Evolutionary conservation across 2,329 filamentous ascomycete genomes (phyloP), one percentile per base, ranked within the genome.

Genomic region (Sporothrix globosa): DNA sequence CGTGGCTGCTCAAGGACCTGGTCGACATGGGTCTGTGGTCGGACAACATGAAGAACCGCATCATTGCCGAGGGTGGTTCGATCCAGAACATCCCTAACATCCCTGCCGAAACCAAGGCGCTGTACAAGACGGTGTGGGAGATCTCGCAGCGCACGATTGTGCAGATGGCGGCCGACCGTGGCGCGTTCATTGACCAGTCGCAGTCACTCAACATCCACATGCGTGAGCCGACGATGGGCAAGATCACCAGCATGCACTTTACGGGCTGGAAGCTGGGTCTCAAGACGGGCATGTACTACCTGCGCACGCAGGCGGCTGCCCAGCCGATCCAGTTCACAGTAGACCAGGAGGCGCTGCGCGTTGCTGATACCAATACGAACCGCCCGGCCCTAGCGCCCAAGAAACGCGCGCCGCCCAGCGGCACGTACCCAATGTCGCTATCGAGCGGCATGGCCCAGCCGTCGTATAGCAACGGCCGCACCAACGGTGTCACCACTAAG

Each of bases 271-370:
- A 98, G 87, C 90, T 98, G 75, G 96, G 96, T 78, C 88, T 99
- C 76, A 99, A 99, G 91, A 99, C 96, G 48, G 96, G 96, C 85
- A 98, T 99, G 96, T 99, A 99, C 90, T 99, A 99, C 83, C 90
- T 99, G 76, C 93, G 96, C 77, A 99, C 96, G 63, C 96, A 97
- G 89, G 96, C 96, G 74, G 96, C 96, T 48, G 94, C 94, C 21
- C 93, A 94, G 61, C 96, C 96, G 69, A 99, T 99, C 75, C 96
- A 99, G 82, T 99, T 99, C 85, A 99, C 96, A 4, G 96, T 99
- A 78, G 96, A 99, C 79, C 95, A 99, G 82, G 92, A 97, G 82
- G 92, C 92, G 70, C 89, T 99, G 76, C 92, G 93, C 84, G 89
- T 97, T 61, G 88, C 88, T 52, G 96, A 99, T 79, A 92, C 89